Conservation (phyloP, 2,329 filamentous ascomycete species). For the Fusarium falciforme region DNA sequence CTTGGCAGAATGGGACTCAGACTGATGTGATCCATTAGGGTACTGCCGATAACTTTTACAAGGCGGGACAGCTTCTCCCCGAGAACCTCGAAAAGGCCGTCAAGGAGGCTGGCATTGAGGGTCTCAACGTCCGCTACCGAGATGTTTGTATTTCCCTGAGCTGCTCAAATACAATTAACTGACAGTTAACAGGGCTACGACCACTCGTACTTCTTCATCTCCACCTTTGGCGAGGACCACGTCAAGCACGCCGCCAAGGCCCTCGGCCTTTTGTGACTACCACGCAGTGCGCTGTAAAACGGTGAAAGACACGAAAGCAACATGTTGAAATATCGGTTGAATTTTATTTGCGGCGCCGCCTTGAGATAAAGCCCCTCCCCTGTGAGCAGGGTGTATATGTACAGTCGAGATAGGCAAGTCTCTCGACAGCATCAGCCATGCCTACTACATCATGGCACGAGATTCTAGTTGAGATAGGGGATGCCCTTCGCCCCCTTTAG, state of each 20-base stretch:
- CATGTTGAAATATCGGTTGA: constrained; percentile 17
- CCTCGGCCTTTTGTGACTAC: constrained; percentile 58
- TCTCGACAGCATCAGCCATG: constrained; percentile 13
- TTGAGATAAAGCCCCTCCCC: constrained; percentile 1
- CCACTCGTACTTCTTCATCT: constrained; percentile 98
- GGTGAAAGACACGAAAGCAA: constrained; percentile 19
- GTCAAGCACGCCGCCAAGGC: constrained; percentile 92
- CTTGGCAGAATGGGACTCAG: background rate
- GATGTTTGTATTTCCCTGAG: constrained; percentile 58
- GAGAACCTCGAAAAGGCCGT: constrained; percentile 90
- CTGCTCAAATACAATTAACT: background rate
- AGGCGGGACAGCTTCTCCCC: constrained; percentile 89
- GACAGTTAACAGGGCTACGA: constrained; percentile 76
- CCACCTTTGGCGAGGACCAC: constrained; percentile 89
- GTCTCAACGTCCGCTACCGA: constrained; percentile 85
- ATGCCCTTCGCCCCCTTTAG: background rate
- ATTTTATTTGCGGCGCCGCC: constrained; percentile 20
- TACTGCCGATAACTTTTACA: constrained; percentile 96
- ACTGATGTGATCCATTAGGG: constrained; percentile 64
- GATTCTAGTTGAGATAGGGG: constrained; percentile 6
- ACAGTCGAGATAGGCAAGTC: background rate
- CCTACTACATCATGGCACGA: constrained; percentile 1
- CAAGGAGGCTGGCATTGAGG: constrained; percentile 78
- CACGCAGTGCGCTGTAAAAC: constrained; percentile 37
- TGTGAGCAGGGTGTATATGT: background rate